phyloP scores from a whole-genome alignment of 805 yeast genomes.

The Candida fluviatilis region DNA sequence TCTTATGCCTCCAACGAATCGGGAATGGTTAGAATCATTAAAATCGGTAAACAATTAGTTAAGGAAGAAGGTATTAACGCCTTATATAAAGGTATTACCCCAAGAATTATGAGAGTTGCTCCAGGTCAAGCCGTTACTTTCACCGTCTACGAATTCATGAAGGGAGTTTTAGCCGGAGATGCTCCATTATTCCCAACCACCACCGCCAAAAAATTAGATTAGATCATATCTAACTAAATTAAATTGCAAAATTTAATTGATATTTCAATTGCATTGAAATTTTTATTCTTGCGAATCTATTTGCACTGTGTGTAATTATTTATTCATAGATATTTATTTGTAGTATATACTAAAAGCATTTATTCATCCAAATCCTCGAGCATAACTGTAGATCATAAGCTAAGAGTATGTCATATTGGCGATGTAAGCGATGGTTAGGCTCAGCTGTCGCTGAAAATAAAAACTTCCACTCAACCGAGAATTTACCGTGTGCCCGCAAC shows the following conservation, averaged over 20 bases:
- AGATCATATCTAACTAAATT: neutral
- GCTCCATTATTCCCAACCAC: slow-evolving; percentile 9
- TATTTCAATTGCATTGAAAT: neutral
- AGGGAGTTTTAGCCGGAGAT: slow-evolving; percentile 50
- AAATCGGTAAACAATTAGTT: slow-evolving; percentile 77
- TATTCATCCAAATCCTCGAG: neutral
- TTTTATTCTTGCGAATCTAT: neutral
- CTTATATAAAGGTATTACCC: slow-evolving; percentile 74
- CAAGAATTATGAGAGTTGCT: slow-evolving; percentile 98
- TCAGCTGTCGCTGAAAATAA: too few relatives aligned
- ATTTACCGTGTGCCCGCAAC: neutral
- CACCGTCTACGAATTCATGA: slow-evolving; percentile 90
- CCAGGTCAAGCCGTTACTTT: slow-evolving; percentile 99
- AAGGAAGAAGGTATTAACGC: slow-evolving; percentile 76
- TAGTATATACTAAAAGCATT: neutral
- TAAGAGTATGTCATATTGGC: too few relatives aligned
- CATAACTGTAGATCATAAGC: too few relatives aligned
- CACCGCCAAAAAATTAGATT: slow-evolving; percentile 6
- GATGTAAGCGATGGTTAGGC: too few relatives aligned
- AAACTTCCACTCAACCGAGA: neutral
- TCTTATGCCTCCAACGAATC: slow-evolving; percentile 61
- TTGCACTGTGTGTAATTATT: neutral
- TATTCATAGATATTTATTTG: neutral
- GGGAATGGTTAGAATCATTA: slow-evolving; percentile 70
- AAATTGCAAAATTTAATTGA: neutral